Evolutionary conservation across 257 asterid species (phyloP).

Genomic region (Forsythia viridissima): DNA sequence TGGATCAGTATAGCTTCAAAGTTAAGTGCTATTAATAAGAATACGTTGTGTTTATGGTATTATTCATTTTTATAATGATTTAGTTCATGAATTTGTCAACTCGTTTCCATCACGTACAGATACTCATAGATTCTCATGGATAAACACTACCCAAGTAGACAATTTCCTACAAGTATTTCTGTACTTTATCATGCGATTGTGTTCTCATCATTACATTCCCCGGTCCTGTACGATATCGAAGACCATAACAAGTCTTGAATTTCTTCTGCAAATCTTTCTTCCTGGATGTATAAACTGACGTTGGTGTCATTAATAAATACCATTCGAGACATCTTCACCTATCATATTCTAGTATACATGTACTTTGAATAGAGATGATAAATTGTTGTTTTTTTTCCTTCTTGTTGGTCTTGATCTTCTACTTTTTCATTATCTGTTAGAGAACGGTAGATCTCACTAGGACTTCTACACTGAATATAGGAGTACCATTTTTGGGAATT

Average conservation of each 20-base stretch:
- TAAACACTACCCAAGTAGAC: not conserved
- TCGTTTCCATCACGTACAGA: not conserved
- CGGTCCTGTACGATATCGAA: not conserved
- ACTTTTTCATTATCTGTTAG: not conserved
- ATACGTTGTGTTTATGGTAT: not conserved
- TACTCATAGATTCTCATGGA: not conserved
- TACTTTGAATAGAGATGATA: not conserved
- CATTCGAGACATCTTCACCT: not conserved
- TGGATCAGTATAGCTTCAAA: not conserved
- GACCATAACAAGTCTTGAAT: not conserved
- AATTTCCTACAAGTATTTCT: not conserved
- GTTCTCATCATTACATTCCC: not conserved
- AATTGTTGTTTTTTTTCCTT: not conserved
- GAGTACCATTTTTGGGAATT: not conserved
- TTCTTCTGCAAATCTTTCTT: constrained; percentile 14
- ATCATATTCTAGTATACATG: not conserved
- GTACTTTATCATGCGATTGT: not conserved
- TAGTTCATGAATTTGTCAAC: constrained; percentile 14
- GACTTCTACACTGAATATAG: not conserved
- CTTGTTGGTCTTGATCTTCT: not conserved
- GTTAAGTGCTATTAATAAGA: not conserved
- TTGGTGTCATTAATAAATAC: constrained; percentile 8
- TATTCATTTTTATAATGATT: constrained; percentile 9
- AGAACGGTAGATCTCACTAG: not conserved
- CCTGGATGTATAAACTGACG: constrained; percentile 8